These are phyloP conservation scores for Trichoderma sp. DNA, from an alignment of 2,329 filamentous ascomycete species.

Conservation along the genomic window DNA sequence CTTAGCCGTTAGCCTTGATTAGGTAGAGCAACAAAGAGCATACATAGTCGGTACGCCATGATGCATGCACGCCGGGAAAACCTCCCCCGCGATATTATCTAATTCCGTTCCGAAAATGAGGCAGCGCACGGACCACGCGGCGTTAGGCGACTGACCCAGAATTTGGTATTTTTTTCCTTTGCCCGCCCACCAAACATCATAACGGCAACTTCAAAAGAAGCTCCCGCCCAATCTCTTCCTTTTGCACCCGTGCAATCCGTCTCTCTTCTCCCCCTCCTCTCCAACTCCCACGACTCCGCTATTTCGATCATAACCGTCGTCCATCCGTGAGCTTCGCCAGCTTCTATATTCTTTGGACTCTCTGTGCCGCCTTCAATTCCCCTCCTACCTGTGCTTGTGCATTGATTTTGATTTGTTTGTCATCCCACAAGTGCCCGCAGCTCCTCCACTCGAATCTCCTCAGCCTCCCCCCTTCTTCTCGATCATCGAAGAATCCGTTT, in stretches of 20 bases:
- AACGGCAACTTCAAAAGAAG: conserved; percentile 25
- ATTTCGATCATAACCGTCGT: background rate
- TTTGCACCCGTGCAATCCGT: conserved; percentile 9
- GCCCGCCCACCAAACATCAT: conserved; percentile 24
- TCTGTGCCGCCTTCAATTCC: conserved; percentile 22
- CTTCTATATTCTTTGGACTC: background rate
- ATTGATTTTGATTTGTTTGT: conserved; percentile 20
- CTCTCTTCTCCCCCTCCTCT: conserved; percentile 24
- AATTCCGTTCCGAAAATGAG: conserved; percentile 24
- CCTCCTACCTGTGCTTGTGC: conserved; percentile 21
- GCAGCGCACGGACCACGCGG: conserved; percentile 22
- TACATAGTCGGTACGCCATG: background rate
- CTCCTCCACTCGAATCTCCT: conserved; percentile 24
- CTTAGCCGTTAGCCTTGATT: background rate
- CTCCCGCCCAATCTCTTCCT: conserved; percentile 21
- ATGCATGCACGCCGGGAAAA: conserved; percentile 11
- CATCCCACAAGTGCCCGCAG: conserved; percentile 27
- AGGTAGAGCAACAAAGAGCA: background rate
- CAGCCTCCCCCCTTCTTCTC: conserved; percentile 21
- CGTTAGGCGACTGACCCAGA: conserved; percentile 26
- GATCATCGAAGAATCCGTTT: conserved; percentile 26
- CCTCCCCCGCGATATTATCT: conserved; percentile 21
- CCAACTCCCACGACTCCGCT: conserved; percentile 7
- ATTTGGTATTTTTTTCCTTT: conserved; percentile 25
- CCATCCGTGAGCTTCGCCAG: conserved; percentile 15